Evolutionary conservation across 2,329 filamentous ascomycete species (phyloP), one percentile per base, ranked within the genome.

Genomic region (Ceratocystis lukuohia): DNA sequence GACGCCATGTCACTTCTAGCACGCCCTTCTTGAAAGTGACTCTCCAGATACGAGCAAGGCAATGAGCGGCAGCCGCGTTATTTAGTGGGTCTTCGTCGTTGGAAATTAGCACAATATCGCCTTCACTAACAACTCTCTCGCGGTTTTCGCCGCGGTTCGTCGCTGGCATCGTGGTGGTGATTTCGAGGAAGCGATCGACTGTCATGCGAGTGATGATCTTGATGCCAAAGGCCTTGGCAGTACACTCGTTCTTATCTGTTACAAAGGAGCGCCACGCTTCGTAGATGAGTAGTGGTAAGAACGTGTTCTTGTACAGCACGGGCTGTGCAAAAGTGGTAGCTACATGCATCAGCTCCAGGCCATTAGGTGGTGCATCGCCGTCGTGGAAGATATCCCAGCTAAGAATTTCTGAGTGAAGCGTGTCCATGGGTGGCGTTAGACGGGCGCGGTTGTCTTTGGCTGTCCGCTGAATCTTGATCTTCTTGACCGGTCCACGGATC

Each of bases 261-360:
- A 95, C 87, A 74, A 99, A 94, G 3, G 89, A 89, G 73, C 95
- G 89, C 94, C 94, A 99, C 37, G 93, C 93, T 78, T 99, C 94
- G 30, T 96, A 87, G 37, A 94, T 85, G 44, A 99, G 81, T 25
- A 99, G 80, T 5, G 93, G 92, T 70, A 95, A 87, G 75, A 99
- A 99, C 0, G 91, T 96, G 68, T 84, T 81, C 74, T 95, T 89
- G 74, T 99, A 99, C 62, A 89, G 86, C 56, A 78, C 77, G 0
- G 91, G 88, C 70, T 91, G 86, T 33, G 79, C 75, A 75, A 96
- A 99, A 0, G 84, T 84, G 69, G 89, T 87, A 4, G 88, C 86
- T 10, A 99, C 93, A 65, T 84, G 80, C 61, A 82, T 84, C 72
- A 93, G 96, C 57, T 84, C 81, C 61, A 86, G 85, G 17, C 84